These are phyloP conservation scores for Metschnikowia rubicola DNA, from an alignment of 805 yeast genomes.

Conservation along the genomic window DNA sequence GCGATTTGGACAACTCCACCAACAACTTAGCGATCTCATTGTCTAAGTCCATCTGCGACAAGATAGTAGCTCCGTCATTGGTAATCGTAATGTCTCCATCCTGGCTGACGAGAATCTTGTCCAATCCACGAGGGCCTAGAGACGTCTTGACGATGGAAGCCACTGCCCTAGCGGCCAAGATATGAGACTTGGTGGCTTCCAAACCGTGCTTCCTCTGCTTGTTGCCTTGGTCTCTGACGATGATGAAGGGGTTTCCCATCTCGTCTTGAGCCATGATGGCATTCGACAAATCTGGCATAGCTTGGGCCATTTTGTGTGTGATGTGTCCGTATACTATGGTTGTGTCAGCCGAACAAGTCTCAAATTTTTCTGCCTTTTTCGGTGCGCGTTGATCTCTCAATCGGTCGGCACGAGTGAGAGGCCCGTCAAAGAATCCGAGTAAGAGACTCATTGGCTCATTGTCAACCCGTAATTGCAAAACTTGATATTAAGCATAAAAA, in stretches of 20 bases:
- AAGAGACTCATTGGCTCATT: neutral
- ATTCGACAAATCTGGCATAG: slow-evolving; percentile 90
- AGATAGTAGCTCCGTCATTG: slow-evolving; percentile 96
- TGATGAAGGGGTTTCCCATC: slow-evolving; percentile 97
- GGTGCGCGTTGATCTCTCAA: slow-evolving; percentile 8
- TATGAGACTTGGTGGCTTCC: slow-evolving; percentile 69
- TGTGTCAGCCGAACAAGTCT: neutral
- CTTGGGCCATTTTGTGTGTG: slow-evolving; percentile 18
- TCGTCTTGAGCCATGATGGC: slow-evolving; percentile 99
- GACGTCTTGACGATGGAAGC: slow-evolving; percentile 90
- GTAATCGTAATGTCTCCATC: slow-evolving; percentile 98
- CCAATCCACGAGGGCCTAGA: slow-evolving; percentile 97
- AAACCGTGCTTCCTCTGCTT: slow-evolving; percentile 61
- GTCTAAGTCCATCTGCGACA: slow-evolving; percentile 92
- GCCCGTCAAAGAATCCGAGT: neutral
- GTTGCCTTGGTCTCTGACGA: slow-evolving; percentile 81
- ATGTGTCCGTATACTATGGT: neutral
- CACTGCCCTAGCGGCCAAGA: slow-evolving; percentile 91
- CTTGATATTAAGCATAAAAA: too few relatives aligned
- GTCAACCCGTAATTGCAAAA: neutral
- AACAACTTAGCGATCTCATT: slow-evolving; percentile 93
- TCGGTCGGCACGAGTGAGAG: neutral
- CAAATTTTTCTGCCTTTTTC: slow-evolving; percentile 7
- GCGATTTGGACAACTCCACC: slow-evolving; percentile 90
- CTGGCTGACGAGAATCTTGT: slow-evolving; percentile 88